Evolutionary conservation across 2,329 filamentous ascomycete genomes (phyloP), one percentile per base, ranked within the genome.

Genomic region (Fusarium sp.): DNA sequence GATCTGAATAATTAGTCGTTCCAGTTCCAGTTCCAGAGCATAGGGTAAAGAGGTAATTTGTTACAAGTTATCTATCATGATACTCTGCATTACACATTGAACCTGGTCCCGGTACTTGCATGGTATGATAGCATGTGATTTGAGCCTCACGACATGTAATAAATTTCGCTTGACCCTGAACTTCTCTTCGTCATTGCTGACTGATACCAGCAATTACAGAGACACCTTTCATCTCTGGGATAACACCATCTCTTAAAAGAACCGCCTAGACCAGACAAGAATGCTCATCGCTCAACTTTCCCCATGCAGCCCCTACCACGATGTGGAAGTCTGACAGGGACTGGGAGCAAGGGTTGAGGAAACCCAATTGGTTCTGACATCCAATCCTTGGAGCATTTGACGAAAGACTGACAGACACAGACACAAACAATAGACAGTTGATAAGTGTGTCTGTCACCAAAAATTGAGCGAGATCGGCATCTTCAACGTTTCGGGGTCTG

Each of bases 81-180:
- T 26, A 14, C 17, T 35, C 32, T 50, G 32, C 20, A 26, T 26
- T 26, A 35, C 23, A 35, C 41, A 15, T 18, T 32, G 44, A 44
- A 26, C 20, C 14, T 41, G 14, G 42, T 30, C 30, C 14, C 12
- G 37, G 38, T 56, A 42, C 56, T 38, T 17, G 23, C 33, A 52
- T 45, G 45, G 35, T 23, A 49, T 50, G 32, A 50, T 7, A 23
- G 30, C 59, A 65, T 54, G 64, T 69, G 60, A 69, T 71, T 66
- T 33, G 18, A 60, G 52, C 53, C 41, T 61, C 52, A 55, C 33
- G 20, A 35, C 18, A 40, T 48, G 15, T 14, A 41, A n/a, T 17
- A 41, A 37, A 20, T 9, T 20, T 18, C 15, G 35, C 17, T 17
- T 20, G 14, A 33, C 27, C 30, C 15, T 13, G 26, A 32, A 3